Percentiles rank a stretch among this genome's conserved stretches.
phyloP scores from a whole-genome alignment of 257 asterid species.

The Solanum chaucha region DNA sequence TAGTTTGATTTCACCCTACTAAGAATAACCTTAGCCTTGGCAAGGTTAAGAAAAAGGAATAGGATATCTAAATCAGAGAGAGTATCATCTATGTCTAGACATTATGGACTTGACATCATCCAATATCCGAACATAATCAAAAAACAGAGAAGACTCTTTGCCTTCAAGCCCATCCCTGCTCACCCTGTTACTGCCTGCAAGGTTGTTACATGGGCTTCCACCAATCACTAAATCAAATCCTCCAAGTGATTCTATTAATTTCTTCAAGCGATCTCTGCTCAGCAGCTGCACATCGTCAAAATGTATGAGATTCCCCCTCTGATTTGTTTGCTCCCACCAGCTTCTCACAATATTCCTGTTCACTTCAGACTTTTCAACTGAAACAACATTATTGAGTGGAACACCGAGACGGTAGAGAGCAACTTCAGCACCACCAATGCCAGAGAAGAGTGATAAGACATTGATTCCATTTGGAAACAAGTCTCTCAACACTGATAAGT shows the following conservation, averaged over 20 bases:
- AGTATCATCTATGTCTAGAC: background rate
- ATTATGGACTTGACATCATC: conserved; percentile 3
- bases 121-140: conserved; percentile 4
- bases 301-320: conserved; percentile 41
- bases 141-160: background rate
- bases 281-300: conserved; percentile 49
- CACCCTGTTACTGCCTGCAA: conserved; percentile 4
- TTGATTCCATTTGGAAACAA: conserved; percentile 63
- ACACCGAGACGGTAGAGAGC: conserved; percentile 82
- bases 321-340: conserved; percentile 95
- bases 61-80: background rate
- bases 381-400: conserved; percentile 48
- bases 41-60: background rate
- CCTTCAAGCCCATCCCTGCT: conserved; percentile 8
- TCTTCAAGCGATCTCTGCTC: conserved; percentile 25
- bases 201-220: conserved; percentile 6
- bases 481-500: conserved; percentile 60
- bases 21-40: background rate
- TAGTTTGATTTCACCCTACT: background rate
- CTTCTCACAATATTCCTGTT: conserved; percentile 56
- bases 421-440: conserved; percentile 93
- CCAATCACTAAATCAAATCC: conserved; percentile 21
- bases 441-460: conserved; percentile 72
- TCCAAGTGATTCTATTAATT: conserved; percentile 9
- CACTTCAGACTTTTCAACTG: conserved; percentile 63